phyloP scores from a whole-genome alignment of 1,139 yeast species.

The Zygosaccharomyces pseudobailii region DNA sequence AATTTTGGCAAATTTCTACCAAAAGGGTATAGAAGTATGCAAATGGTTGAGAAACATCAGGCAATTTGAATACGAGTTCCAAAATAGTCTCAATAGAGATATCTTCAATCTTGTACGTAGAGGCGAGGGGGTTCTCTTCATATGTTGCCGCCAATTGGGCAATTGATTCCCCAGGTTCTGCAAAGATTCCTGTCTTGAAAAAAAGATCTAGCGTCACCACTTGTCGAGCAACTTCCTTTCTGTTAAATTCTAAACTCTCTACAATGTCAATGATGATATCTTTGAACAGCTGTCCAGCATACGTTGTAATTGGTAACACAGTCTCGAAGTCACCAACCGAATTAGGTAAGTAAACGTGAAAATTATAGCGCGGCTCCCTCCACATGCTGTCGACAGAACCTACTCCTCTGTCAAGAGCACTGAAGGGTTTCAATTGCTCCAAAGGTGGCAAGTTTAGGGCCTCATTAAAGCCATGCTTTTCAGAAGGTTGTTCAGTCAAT shows the following conservation, averaged over 20 bases:
- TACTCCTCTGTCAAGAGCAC: conserved; percentile 34
- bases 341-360: conserved; percentile 58
- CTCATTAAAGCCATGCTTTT: conserved; percentile 31
- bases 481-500: conserved; percentile 25
- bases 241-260: conserved; percentile 79
- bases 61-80: conserved; percentile 72
- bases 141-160: conserved; percentile 55
- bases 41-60: conserved; percentile 57
- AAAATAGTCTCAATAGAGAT: conserved; percentile 79
- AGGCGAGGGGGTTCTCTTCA: conserved; percentile 37
- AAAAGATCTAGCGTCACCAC: conserved; percentile 70
- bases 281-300: conserved; percentile 59
- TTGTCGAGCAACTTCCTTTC: conserved; percentile 82
- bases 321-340: conserved; percentile 52
- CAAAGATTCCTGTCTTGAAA: conserved; percentile 65
- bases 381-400: conserved; percentile 48
- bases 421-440: conserved; percentile 36
- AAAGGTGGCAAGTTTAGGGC: conserved; percentile 38
- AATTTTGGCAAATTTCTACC: conserved; percentile 80
- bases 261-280: conserved; percentile 74
- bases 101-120: conserved; percentile 91
- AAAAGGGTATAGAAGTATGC: conserved; percentile 85
- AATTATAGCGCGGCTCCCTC: conserved; percentile 55
- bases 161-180: conserved; percentile 78
- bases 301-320: conserved; percentile 61